A percentile compares a stretch with the other conserved stretches of the same genome.
These are phyloP conservation scores for Colletotrichum horii DNA, from an alignment of 2,329 filamentous ascomycete genomes.

Conservation along the genomic window DNA sequence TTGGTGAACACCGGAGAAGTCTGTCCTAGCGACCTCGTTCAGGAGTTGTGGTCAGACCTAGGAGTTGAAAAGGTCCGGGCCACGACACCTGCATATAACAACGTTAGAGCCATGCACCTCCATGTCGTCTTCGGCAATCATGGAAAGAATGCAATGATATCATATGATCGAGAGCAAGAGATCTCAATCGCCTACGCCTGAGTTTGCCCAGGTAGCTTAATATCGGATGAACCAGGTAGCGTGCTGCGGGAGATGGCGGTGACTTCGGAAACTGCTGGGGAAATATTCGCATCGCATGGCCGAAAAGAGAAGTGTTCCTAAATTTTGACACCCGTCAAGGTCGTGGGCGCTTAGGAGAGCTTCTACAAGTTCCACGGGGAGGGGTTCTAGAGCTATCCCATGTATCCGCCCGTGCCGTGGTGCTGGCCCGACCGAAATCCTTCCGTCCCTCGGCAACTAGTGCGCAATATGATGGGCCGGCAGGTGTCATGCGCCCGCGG, in stretches of 20 bases:
- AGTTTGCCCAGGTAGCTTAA: background rate
- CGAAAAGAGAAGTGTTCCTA: background rate
- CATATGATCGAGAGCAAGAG: background rate
- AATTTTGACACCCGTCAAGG: background rate
- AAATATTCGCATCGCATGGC: background rate
- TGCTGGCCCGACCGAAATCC: background rate
- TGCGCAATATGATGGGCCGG: background rate
- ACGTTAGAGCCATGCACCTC: background rate
- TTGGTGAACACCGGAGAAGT: background rate
- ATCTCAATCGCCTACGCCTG: background rate
- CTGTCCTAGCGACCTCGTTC: background rate
- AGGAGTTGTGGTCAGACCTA: background rate
- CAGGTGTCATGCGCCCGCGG: background rate
- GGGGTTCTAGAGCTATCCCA: background rate
- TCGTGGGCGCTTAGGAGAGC: background rate
- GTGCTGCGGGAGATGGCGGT: background rate
- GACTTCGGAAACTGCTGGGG: background rate
- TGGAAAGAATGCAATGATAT: background rate
- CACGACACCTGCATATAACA: background rate
- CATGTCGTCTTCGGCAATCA: background rate
- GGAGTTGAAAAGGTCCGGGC: background rate
- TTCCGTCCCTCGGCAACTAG: background rate
- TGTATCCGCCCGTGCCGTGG: background rate
- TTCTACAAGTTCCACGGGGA: background rate
- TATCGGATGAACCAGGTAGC: conserved; percentile 12